Percentiles rank a stretch among this genome's conserved stretches.
These are phyloP conservation scores for Trichoderma gracile DNA, from an alignment of 2,329 filamentous ascomycete species.

Conservation along the genomic window DNA sequence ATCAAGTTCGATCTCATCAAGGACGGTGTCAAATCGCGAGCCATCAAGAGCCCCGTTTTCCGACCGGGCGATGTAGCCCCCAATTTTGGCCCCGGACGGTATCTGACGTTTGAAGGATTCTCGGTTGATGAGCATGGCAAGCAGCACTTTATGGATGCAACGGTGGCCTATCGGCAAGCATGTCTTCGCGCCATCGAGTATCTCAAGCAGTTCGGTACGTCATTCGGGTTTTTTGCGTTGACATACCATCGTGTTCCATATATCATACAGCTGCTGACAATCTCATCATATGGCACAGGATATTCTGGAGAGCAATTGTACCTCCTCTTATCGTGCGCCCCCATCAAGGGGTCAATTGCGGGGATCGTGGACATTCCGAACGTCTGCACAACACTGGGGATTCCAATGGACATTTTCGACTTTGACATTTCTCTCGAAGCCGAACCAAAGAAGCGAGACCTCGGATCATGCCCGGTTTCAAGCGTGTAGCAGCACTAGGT, in stretches of 20 bases:
- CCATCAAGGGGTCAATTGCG: conserved; percentile 83
- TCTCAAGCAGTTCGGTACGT: conserved; percentile 39
- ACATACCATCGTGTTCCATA: neutral
- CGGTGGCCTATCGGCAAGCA: conserved; percentile 83
- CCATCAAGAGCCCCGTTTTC: conserved; percentile 81
- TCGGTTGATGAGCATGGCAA: conserved; percentile 84
- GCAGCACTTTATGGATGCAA: conserved; percentile 86
- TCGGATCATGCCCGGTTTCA: conserved; percentile 31
- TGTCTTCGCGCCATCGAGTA: conserved; percentile 56
- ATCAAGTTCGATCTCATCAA: conserved; percentile 89
- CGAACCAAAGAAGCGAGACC: conserved; percentile 29
- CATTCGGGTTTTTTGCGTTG: too few relatives aligned
- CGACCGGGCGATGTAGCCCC: conserved; percentile 85
- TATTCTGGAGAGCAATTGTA: conserved; percentile 78
- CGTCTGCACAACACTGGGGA: conserved; percentile 81
- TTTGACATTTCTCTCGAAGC: conserved; percentile 70
- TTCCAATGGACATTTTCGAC: conserved; percentile 93
- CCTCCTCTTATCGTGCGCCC: conserved; percentile 79
- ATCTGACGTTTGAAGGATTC: conserved; percentile 65
- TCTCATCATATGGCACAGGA: conserved; percentile 45
- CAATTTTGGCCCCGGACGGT: conserved; percentile 76
- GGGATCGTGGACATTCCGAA: conserved; percentile 92
- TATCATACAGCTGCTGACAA: neutral
- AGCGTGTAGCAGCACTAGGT: conserved; percentile 3
- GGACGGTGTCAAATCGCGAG: conserved; percentile 70